Percentiles rank a stretch among this genome's conserved stretches.
Conservation (phyloP, 2,329 filamentous ascomycete species). For the Cladophialophora bantiana region DNA sequence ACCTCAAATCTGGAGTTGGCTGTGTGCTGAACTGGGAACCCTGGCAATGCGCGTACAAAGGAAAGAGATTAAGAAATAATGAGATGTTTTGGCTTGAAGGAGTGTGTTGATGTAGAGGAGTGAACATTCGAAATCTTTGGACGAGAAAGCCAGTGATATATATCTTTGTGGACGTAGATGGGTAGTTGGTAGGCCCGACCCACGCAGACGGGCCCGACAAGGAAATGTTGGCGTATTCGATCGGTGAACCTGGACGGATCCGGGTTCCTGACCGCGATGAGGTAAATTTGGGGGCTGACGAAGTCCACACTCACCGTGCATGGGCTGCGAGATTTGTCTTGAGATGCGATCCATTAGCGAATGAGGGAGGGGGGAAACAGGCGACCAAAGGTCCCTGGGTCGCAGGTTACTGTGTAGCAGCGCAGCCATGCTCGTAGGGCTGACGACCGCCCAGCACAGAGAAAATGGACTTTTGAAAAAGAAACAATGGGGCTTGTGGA, state of each 20-base stretch:
- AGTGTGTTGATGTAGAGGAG: constrained; percentile 21
- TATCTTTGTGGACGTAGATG: constrained; percentile 16
- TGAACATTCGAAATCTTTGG: constrained; percentile 12
- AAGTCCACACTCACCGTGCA: constrained; percentile 19
- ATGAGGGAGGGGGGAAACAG: constrained; percentile 3
- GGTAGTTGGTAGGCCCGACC: not conserved
- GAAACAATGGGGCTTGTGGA: not conserved
- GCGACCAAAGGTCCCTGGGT: constrained; percentile 18
- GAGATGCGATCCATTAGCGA: not conserved
- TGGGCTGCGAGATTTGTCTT: constrained; percentile 11
- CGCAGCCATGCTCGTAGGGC: constrained; percentile 28
- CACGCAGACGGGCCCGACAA: constrained; percentile 9
- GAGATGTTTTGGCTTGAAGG: constrained; percentile 17
- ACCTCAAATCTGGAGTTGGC: constrained; percentile 24
- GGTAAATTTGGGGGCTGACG: constrained; percentile 38
- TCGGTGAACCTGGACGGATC: constrained; percentile 13
- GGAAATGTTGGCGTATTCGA: constrained; percentile 13
- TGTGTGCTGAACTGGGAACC: constrained; percentile 15
- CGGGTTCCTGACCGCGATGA: constrained; percentile 21
- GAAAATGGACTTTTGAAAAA: constrained; percentile 27
- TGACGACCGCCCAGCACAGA: constrained; percentile 21
- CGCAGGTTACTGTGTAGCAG: not conserved
- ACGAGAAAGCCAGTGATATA: constrained; percentile 24
- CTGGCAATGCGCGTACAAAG: constrained; percentile 23
- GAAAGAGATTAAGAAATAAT: constrained; percentile 21